A percentile compares a stretch with the other conserved stretches of the same genome.
Evolutionary conservation across 441 rosid genomes (phyloP).

Genomic region (Iberis amara): DNA sequence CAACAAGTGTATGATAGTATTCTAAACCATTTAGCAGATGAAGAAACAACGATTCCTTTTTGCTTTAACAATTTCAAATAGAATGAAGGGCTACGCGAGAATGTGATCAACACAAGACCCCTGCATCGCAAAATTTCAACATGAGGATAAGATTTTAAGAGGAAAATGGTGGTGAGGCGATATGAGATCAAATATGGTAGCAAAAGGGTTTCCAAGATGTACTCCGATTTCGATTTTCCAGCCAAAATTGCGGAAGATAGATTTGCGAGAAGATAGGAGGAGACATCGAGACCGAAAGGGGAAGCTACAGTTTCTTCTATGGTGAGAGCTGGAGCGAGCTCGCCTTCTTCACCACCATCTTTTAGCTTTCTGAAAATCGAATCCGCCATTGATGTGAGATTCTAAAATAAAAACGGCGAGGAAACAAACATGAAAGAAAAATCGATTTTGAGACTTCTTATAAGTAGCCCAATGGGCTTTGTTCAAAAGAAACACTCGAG

Average conservation of each 20-base stretch:
- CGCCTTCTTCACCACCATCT: slow-evolving; percentile 85
- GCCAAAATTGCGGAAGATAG: slow-evolving; percentile 56
- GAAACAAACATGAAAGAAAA: not conserved
- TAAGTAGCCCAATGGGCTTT: slow-evolving; percentile 24
- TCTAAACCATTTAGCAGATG: slow-evolving; percentile 52
- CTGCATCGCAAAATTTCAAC: slow-evolving; percentile 32
- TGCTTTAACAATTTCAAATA: slow-evolving; percentile 51
- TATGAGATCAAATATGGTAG: not conserved
- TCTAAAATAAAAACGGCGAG: not conserved
- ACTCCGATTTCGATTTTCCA: slow-evolving; percentile 80
- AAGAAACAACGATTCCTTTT: slow-evolving; percentile 43
- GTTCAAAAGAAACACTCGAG: not conserved
- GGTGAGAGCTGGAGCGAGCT: slow-evolving; percentile 68
- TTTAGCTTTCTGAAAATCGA: slow-evolving; percentile 68
- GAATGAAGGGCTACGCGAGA: slow-evolving; percentile 62
- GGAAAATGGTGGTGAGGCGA: not conserved
- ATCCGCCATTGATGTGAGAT: slow-evolving; percentile 54
- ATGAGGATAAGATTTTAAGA: not conserved
- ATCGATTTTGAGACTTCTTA: not conserved
- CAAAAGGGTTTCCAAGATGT: slow-evolving; percentile 9
- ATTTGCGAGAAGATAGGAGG: slow-evolving; percentile 54
- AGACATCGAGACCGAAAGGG: slow-evolving; percentile 63
- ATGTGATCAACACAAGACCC: slow-evolving; percentile 65
- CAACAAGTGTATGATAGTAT: not conserved
- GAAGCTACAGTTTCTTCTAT: slow-evolving; percentile 58